Conservation (phyloP, 1,284 basidiomycete species). For the Phylloporus gajari region DNA sequence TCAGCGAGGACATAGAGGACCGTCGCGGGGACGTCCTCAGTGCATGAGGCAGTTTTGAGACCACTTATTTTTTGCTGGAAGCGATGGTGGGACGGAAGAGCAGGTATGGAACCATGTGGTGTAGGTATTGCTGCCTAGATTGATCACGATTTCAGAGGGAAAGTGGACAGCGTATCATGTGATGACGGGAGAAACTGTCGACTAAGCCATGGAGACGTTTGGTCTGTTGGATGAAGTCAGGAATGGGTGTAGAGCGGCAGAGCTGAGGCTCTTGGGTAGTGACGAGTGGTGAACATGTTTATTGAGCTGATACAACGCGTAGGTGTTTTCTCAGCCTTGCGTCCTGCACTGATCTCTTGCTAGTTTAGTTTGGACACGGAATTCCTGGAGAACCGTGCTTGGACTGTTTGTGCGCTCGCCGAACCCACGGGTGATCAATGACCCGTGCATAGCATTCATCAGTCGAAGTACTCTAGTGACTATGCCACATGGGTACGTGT, state of each 20-base stretch:
- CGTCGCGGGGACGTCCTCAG: slow-evolving; percentile 96
- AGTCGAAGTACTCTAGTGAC: slow-evolving; percentile 92
- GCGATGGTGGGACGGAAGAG: slow-evolving; percentile 79
- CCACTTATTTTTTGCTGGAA: slow-evolving; percentile 84
- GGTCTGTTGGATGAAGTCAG: slow-evolving; percentile 65
- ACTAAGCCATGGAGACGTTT: slow-evolving; percentile 87
- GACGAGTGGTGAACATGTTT: slow-evolving; percentile 85
- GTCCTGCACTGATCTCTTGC: not conserved
- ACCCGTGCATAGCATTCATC: slow-evolving; percentile 87
- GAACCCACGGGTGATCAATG: slow-evolving; percentile 82
- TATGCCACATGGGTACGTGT: slow-evolving; percentile 89
- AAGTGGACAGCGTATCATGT: slow-evolving; percentile 99
- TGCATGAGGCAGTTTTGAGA: slow-evolving; percentile 91
- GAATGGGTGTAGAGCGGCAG: slow-evolving; percentile 81
- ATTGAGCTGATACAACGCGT: slow-evolving; percentile 90
- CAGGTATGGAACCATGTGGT: slow-evolving; percentile 97
- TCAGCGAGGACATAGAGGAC: slow-evolving; percentile 93
- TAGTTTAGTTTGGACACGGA: slow-evolving; percentile 91
- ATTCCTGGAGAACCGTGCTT: slow-evolving; percentile 91
- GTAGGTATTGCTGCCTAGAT: slow-evolving; percentile 81
- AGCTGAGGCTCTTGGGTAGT: slow-evolving; percentile 88
- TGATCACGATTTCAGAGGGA: slow-evolving; percentile 95
- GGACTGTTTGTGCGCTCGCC: slow-evolving; percentile 90
- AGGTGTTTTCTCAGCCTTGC: slow-evolving; percentile 32
- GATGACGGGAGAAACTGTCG: slow-evolving; percentile 97